These are phyloP conservation scores for Amphichorda felina DNA, from an alignment of 2,329 filamentous ascomycete species.

Conservation along the genomic window DNA sequence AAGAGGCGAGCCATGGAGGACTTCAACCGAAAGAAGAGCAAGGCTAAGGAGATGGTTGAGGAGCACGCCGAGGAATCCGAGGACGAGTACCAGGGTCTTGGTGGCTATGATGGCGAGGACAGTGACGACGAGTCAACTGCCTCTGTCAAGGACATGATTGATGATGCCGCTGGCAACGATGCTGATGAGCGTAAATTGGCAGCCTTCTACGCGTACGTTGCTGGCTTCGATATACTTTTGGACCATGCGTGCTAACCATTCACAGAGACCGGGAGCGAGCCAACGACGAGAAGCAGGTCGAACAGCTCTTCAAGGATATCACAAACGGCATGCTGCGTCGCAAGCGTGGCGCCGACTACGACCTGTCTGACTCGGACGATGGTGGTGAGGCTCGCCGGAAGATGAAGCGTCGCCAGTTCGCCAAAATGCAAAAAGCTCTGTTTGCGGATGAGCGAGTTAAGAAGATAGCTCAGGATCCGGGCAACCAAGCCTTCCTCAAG, in stretches of 20 bases:
- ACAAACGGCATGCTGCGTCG: slow-evolving; percentile 79
- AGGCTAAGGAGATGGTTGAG: slow-evolving; percentile 76
- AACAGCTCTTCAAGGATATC: slow-evolving; percentile 87
- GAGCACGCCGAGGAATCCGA: slow-evolving; percentile 96
- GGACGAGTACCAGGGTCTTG: slow-evolving; percentile 92
- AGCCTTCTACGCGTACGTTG: slow-evolving; percentile 78
- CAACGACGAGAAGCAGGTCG: slow-evolving; percentile 75
- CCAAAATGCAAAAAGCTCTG: slow-evolving; percentile 81
- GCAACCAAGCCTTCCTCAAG: slow-evolving; percentile 80
- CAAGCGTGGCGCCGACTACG: slow-evolving; percentile 71
- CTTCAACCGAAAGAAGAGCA: slow-evolving; percentile 78
- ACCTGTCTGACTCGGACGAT: slow-evolving; percentile 85
- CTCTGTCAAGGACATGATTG: slow-evolving; percentile 77
- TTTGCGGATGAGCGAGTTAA: slow-evolving; percentile 82
- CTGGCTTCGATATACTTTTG: background rate
- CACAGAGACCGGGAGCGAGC: slow-evolving; percentile 64
- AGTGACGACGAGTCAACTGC: slow-evolving; percentile 61
- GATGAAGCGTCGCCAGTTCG: slow-evolving; percentile 78
- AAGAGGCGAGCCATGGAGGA: slow-evolving; percentile 37
- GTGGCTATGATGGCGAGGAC: slow-evolving; percentile 81
- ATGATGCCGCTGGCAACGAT: slow-evolving; percentile 67
- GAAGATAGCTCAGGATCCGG: slow-evolving; percentile 80
- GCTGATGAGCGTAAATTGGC: slow-evolving; percentile 72
- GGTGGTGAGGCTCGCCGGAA: slow-evolving; percentile 66
- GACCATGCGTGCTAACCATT: background rate